Evolutionary conservation across 345 rosid species (phyloP).

Genomic region (Lumnitzera littorea): DNA sequence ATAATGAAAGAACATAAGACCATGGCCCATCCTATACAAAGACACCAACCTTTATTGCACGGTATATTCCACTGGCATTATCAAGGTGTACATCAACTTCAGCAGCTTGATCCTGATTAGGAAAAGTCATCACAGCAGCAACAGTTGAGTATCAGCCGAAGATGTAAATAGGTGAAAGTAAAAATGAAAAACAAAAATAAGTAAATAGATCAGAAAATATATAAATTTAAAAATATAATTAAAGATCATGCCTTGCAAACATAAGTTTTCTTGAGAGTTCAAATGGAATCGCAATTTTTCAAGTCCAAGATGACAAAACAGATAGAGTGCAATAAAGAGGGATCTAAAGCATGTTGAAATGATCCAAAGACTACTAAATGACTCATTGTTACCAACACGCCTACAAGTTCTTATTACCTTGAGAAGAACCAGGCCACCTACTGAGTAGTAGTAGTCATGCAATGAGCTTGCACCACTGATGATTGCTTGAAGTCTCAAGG

Average conservation of each 20-base stretch:
- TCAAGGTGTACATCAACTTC: slow-evolving; percentile 50
- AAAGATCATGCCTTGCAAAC: background rate
- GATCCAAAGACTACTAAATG: too few relatives aligned
- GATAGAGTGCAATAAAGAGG: too few relatives aligned
- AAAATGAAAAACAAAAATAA: too few relatives aligned
- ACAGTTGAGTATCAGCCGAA: slow-evolving; percentile 1
- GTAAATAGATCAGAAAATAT: too few relatives aligned
- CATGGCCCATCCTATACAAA: background rate
- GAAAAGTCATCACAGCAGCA: slow-evolving; percentile 2
- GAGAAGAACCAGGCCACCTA: slow-evolving; percentile 61
- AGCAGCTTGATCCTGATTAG: slow-evolving; percentile 56
- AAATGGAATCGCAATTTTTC: background rate
- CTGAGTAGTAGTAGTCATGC: slow-evolving; percentile 69
- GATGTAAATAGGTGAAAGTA: slow-evolving; percentile 5
- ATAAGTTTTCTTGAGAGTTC: too few relatives aligned
- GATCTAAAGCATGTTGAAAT: too few relatives aligned
- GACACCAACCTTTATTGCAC: slow-evolving; percentile 71
- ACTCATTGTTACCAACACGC: background rate
- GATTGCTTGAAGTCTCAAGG: slow-evolving; percentile 58
- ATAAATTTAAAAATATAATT: slow-evolving; percentile 1
- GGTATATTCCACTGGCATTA: slow-evolving; percentile 70
- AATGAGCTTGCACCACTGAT: slow-evolving; percentile 55
- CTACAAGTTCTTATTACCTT: slow-evolving; percentile 46
- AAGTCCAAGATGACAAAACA: too few relatives aligned
- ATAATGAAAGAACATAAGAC: too few relatives aligned